Percentiles rank a stretch among this genome's conserved stretches.
phyloP scores from a whole-genome alignment of 2,329 filamentous ascomycete species.

The Nigrospora sphaerica region DNA sequence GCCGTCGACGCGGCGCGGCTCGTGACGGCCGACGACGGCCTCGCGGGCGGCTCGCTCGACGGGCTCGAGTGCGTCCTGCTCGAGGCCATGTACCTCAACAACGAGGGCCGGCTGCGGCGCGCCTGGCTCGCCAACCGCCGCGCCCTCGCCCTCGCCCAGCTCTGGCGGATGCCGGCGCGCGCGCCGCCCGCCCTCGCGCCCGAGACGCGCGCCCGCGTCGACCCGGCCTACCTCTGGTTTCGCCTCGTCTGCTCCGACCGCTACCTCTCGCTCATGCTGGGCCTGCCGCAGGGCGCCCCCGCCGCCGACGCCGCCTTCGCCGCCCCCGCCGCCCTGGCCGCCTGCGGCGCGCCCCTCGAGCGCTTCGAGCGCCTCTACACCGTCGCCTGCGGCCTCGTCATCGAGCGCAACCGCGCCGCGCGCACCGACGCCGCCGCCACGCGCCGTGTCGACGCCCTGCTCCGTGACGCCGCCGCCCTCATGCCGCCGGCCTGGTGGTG shows the following conservation, averaged over 20 bases:
- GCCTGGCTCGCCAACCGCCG: slow-evolving; percentile 38
- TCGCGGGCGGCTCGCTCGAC: slow-evolving; percentile 33
- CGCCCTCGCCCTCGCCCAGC: slow-evolving; percentile 35
- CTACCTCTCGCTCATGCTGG: slow-evolving; percentile 39
- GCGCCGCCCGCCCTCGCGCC: slow-evolving; percentile 15
- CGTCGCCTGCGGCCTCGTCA: background rate
- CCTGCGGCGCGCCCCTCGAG: slow-evolving; percentile 9
- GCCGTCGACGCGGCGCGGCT: slow-evolving; percentile 12
- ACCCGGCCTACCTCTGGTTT: slow-evolving; percentile 35
- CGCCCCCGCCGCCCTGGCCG: slow-evolving; percentile 16
- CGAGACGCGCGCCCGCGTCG: slow-evolving; percentile 15
- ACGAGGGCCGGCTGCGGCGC: slow-evolving; percentile 36
- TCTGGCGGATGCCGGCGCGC: slow-evolving; percentile 16
- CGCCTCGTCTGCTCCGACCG: slow-evolving; percentile 37
- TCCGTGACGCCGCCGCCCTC: slow-evolving; percentile 25
- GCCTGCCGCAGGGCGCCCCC: slow-evolving; percentile 31
- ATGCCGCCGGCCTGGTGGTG: slow-evolving; percentile 38
- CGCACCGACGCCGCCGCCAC: slow-evolving; percentile 19
- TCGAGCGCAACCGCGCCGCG: slow-evolving; percentile 14
- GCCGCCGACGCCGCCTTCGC: slow-evolving; percentile 18
- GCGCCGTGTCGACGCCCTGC: slow-evolving; percentile 26
- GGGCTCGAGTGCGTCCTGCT: slow-evolving; percentile 44
- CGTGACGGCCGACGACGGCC: slow-evolving; percentile 38
- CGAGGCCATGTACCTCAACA: slow-evolving; percentile 37
- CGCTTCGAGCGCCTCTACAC: background rate